Evolutionary conservation across 2,329 filamentous ascomycete species (phyloP).

Genomic region (Zymoseptoria ardabiliae): DNA sequence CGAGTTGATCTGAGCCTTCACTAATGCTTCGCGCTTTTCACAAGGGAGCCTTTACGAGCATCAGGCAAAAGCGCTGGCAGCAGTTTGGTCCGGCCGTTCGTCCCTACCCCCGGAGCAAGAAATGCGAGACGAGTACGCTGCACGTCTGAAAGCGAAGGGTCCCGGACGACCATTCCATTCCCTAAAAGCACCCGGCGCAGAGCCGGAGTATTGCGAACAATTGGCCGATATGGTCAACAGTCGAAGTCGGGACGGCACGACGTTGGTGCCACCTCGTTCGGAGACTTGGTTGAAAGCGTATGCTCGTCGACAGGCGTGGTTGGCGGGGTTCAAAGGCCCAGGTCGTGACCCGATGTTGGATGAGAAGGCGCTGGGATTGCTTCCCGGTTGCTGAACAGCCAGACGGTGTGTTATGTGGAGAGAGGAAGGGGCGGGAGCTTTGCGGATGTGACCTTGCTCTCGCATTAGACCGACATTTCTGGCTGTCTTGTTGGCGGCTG

Average conservation of each 20-base stretch:
- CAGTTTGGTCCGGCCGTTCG: constrained; percentile 48
- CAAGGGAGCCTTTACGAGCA: constrained; percentile 57
- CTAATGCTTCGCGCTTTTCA: no score
- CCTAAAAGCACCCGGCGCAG: constrained; percentile 30
- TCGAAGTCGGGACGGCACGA: constrained; percentile 20
- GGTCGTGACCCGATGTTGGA: constrained; percentile 7
- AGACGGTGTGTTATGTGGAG: not conserved
- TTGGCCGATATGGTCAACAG: constrained; percentile 35
- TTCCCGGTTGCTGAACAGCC: constrained; percentile 7
- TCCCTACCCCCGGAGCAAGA: constrained; percentile 39
- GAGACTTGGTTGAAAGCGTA: constrained; percentile 31
- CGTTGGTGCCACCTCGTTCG: constrained; percentile 30
- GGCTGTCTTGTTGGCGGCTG: no score
- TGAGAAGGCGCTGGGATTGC: constrained; percentile 3
- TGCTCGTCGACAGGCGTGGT: constrained; percentile 26
- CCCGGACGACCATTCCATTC: constrained; percentile 40
- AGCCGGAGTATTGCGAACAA: constrained; percentile 35
- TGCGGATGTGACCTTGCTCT: no score
- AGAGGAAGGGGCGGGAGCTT: no score
- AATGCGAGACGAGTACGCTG: constrained; percentile 38
- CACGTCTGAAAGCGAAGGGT: constrained; percentile 32
- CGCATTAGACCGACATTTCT: no score
- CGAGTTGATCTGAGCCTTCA: no score
- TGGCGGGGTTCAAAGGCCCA: constrained; percentile 25
- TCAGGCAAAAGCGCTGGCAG: constrained; percentile 55